Base-by-base conservation (phyloP, 768 basidiomycete species). In the Boletus huronensis region DNA sequence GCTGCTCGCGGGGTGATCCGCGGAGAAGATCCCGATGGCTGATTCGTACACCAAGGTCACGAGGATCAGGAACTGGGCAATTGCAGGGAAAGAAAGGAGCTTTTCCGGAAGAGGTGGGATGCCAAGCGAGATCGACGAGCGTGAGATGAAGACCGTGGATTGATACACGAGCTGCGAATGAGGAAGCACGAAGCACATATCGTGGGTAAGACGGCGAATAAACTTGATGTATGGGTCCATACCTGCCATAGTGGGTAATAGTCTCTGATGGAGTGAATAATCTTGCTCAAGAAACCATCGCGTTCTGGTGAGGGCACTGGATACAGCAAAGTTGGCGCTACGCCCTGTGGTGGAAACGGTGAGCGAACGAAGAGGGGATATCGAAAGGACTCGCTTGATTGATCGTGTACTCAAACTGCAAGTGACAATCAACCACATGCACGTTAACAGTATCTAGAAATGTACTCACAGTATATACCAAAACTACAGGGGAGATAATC, bases 161-260 rank as follows among this genome's bases (percentile, higher is more conserved):
- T 91, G 91, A 64, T 93, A 93, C 28, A 93, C 83, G 36, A 93
- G 82, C 84, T 91, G 25, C 19, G 19, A 34, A 45, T 35, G 26
- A 21, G 32, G 14, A 50, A 50, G 51, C 44, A 42, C 17, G 25
- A n/a, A 52, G 26, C 26, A 32, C 36, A 45, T 5, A 19, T 48
- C 39, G 25, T 41, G 26, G 34, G 44, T 56, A 31, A 53, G 52
- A 50, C 47, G 19, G 46, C 26, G 46, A 44, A 52, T 25, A 44
- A 19, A 32, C 3, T 39, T 17, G 53, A 53, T 44, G 56, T 59
- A 58, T 64, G 6, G 1, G 36, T 13, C 19, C 78, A 25, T 57
- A 87, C 90, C 85, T 93, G 91, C 90, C 93, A 97, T 38, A 96
- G 80, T 2, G 94, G 94, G 72, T 98, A 98, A 68, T 94, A 98